A percentile compares a stretch with the other conserved stretches of the same genome.
Evolutionary conservation across 148 eudicot genomes (phyloP).

Genomic region (Rhododendron williamsianum): DNA sequence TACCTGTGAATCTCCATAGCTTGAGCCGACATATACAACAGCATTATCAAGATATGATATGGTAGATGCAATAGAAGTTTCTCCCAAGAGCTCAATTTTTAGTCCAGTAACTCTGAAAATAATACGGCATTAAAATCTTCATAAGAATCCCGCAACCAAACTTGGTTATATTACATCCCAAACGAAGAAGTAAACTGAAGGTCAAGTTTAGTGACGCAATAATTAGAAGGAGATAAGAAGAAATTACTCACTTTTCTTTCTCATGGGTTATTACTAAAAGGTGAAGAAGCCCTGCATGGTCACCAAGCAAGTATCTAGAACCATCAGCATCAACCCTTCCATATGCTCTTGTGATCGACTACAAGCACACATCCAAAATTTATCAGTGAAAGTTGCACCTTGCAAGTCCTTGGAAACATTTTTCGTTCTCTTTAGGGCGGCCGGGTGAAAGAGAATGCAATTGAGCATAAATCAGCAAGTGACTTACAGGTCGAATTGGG

Average conservation of each 20-base stretch:
- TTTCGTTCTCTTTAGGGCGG: neutral
- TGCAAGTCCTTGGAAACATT: neutral
- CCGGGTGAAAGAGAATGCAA: neutral
- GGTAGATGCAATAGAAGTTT: slow-evolving; percentile 89
- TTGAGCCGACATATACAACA: slow-evolving; percentile 86
- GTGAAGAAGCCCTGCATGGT: slow-evolving; percentile 92
- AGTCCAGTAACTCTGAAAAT: slow-evolving; percentile 87
- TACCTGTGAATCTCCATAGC: slow-evolving; percentile 99
- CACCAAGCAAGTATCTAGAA: slow-evolving; percentile 90
- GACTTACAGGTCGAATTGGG: slow-evolving; percentile 85
- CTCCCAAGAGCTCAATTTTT: slow-evolving; percentile 94
- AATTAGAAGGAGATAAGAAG: slow-evolving; percentile 5
- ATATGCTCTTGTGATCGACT: slow-evolving; percentile 94
- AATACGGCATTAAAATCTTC: neutral
- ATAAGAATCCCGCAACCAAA: slow-evolving; percentile 9
- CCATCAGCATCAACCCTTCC: slow-evolving; percentile 99
- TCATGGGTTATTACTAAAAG: slow-evolving; percentile 96
- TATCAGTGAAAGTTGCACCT: slow-evolving; percentile 11
- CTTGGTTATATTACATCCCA: neutral
- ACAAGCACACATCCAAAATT: slow-evolving; percentile 2
- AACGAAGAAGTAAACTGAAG: neutral
- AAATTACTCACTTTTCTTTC: slow-evolving; percentile 68
- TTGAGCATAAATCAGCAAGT: neutral
- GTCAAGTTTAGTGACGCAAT: neutral
- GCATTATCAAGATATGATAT: slow-evolving; percentile 96